Conservation (phyloP, 1,284 basidiomycete species). For the Termitomyces sp. region DNA sequence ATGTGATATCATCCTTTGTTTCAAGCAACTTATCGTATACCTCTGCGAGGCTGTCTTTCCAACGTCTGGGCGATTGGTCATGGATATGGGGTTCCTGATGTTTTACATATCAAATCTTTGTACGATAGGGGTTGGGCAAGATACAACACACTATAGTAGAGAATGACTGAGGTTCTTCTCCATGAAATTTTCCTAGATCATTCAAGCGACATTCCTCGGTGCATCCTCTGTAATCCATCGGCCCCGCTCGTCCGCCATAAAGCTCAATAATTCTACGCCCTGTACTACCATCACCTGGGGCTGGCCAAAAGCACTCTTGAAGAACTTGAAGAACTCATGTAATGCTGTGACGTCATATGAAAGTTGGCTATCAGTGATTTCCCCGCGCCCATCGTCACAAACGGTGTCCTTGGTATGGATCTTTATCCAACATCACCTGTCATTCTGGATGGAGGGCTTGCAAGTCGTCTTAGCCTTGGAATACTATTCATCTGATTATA, state of each 20-base stretch:
- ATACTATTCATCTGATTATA: slow-evolving; percentile 1
- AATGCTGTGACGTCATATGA: no score
- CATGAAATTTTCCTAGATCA: background rate
- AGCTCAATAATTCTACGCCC: background rate
- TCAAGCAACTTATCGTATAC: background rate
- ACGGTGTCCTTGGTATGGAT: no score
- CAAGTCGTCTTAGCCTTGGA: slow-evolving; percentile 23
- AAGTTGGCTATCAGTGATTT: no score
- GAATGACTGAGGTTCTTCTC: background rate
- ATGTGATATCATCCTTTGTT: background rate
- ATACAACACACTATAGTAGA: background rate
- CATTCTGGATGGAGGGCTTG: slow-evolving; percentile 58
- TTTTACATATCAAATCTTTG: background rate
- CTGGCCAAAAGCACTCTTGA: background rate
- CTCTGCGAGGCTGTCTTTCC: background rate
- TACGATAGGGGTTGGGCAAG: background rate
- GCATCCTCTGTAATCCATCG: background rate
- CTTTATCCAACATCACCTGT: slow-evolving; percentile 21
- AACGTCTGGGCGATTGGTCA: no score
- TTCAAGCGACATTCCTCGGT: background rate
- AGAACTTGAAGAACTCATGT: no score
- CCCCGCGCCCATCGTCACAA: no score
- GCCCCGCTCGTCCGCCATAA: background rate
- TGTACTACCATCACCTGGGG: background rate
- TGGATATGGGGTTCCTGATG: background rate